Base-by-base conservation (phyloP, 2,329 filamentous ascomycete genomes). In the Xylaria multiplex region DNA sequence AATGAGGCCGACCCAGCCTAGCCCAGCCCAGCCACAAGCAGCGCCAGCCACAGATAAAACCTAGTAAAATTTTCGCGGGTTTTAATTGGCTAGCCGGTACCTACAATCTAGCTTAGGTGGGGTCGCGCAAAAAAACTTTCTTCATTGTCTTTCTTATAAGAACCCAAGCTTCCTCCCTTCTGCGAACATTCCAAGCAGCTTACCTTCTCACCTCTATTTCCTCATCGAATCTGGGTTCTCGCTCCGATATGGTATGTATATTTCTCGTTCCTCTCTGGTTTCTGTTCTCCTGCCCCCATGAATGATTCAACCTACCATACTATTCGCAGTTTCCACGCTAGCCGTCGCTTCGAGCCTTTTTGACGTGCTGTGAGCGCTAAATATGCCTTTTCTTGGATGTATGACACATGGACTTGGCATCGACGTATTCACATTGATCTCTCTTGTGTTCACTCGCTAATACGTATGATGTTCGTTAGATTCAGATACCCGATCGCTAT, bases 251-350 rank as follows among this genome's bases (percentile, higher is more conserved):
- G 52, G 52, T 55, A 55, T 14, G 52, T 14, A 27, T 35, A 27
- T 40, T 24, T 32, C 19, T 6, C 19, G 6, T 27, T 43, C 5
- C 13, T 6, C 19, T 8, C 19, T 8, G 32, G 1, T 35, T 42
- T 19, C n/a, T 27, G 27, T 27, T 27, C 27, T 27, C 27, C 27
- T 27, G 27, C 8, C 19, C 52, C 35, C 35, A 55, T 9, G 19
- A 55, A 27, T 55, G 52, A 55, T 55, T 55, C 11, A 55, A 55
- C 8, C 42, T 42, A 42, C 52, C 52, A 55, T 42, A 19, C 19
- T n/a, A 55, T 55, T 55, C 52, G 52, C 52, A 55, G 52, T 55
- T 55, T 55, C 52, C 52, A 55, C 52, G 52, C 52, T 55, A 55
- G 52, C 35, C 52, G 52, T 55, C 52, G 52, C 52, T 9, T 55